These are phyloP conservation scores for Xanthoparmelia taractica DNA, from an alignment of 495 filamentous ascomycete species.

Conservation along the genomic window DNA sequence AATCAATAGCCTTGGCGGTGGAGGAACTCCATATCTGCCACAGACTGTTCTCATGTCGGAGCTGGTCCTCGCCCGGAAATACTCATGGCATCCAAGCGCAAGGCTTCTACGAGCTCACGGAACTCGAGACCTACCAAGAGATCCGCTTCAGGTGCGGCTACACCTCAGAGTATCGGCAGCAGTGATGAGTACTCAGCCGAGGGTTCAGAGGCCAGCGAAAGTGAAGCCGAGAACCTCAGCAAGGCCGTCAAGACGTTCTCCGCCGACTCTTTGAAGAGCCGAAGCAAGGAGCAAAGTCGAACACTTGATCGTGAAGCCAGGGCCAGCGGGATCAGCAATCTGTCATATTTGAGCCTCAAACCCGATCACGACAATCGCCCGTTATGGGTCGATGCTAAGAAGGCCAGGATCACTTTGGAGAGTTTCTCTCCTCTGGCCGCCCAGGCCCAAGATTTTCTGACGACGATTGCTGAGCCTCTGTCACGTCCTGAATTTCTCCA, in stretches of 20 bases:
- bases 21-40: not conserved
- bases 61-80: not conserved
- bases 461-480: constrained; percentile 88
- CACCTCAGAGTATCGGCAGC: constrained; percentile 58
- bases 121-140: constrained; percentile 54
- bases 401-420: constrained; percentile 79
- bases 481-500: constrained; percentile 83
- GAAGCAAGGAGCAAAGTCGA: constrained; percentile 37
- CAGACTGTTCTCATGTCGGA: not conserved
- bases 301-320: constrained; percentile 43
- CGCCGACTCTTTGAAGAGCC: constrained; percentile 42
- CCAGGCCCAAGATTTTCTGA: constrained; percentile 88
- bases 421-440: constrained; percentile 80
- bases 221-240: constrained; percentile 47
- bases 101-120: constrained; percentile 52
- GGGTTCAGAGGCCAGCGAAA: constrained; percentile 43
- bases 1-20: not conserved
- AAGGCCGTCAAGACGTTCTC: constrained; percentile 62
- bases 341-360: constrained; percentile 73
- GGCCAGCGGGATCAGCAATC: constrained; percentile 58
- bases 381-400: constrained; percentile 87
- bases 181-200: constrained; percentile 67
- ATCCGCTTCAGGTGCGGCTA: constrained; percentile 60
- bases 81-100: constrained; percentile 70
- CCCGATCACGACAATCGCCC: constrained; percentile 81